Conservation (phyloP, 768 basidiomycete genomes). For the Boletus coccyginus region DNA sequence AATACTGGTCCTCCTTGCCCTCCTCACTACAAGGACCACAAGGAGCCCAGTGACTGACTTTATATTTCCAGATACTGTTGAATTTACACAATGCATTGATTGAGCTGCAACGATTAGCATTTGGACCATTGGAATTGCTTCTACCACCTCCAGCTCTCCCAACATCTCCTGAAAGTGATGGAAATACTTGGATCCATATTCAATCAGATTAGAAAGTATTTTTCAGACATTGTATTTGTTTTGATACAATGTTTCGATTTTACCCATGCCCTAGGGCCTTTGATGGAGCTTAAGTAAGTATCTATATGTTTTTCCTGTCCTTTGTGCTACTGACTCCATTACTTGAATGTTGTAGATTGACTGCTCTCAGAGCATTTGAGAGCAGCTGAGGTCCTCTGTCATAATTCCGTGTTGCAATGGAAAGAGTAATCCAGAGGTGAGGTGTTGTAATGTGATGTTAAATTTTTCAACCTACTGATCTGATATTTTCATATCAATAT, state of each 20-base stretch:
- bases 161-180: not conserved
- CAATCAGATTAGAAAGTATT: not conserved
- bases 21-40: too few species aligned
- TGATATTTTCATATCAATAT: not conserved
- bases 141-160: not conserved
- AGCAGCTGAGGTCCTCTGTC: not conserved
- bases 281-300: not conserved
- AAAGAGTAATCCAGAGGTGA: not conserved
- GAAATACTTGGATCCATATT: not conserved
- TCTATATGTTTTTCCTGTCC: not conserved
- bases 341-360: not conserved
- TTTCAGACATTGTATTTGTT: not conserved
- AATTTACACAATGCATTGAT: not conserved
- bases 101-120: not conserved
- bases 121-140: not conserved
- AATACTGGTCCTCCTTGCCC: too few species aligned
- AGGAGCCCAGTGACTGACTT: not conserved
- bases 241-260: too few species aligned
- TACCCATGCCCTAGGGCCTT: too few species aligned
- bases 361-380: not conserved
- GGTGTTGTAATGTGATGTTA: not conserved
- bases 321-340: too few species aligned
- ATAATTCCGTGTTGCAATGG: not conserved
- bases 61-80: slow-evolving; percentile 3
- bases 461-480: not conserved